Evolutionary conservation across 352 stramenopile species (phyloP).

Genomic region (Pilasporangium apinafurcum): DNA sequence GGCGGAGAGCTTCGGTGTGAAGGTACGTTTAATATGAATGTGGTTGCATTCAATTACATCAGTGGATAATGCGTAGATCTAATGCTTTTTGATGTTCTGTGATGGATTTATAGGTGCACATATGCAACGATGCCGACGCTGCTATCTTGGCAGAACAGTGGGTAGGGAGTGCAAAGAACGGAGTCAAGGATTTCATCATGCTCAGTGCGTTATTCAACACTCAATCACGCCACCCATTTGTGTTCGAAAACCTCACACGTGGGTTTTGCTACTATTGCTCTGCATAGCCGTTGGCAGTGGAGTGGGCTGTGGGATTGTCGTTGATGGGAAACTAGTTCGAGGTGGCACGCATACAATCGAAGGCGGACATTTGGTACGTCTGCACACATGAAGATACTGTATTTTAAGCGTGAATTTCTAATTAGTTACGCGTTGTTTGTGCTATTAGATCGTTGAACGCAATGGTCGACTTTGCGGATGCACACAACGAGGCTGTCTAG

Average conservation of each 20-base stretch:
- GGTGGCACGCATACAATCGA: constrained; percentile 66
- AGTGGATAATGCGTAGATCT: background rate
- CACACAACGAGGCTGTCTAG: constrained; percentile 66
- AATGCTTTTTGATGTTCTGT: background rate
- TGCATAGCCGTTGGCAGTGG: constrained; percentile 64
- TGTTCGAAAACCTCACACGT: no score
- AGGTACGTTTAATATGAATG: constrained; percentile 6
- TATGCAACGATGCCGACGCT: constrained; percentile 80
- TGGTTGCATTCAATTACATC: background rate
- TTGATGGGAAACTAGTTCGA: constrained; percentile 57
- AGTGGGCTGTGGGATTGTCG: constrained; percentile 61
- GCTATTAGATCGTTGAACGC: constrained; percentile 69
- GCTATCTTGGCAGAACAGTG: constrained; percentile 78
- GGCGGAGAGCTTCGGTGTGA: constrained; percentile 20
- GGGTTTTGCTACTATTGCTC: background rate
- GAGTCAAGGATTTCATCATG: constrained; percentile 76
- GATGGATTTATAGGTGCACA: constrained; percentile 13
- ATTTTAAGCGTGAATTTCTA: background rate
- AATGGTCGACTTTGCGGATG: constrained; percentile 73
- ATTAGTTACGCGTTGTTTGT: background rate
- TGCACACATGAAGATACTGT: no score
- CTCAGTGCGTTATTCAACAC: constrained; percentile 54
- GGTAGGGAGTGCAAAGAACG: constrained; percentile 56
- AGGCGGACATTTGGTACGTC: constrained; percentile 67
- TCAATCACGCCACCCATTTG: no score